These are phyloP conservation scores for Botrytis pseudocinerea DNA, from an alignment of 2,329 filamentous ascomycete genomes.

Conservation along the genomic window DNA sequence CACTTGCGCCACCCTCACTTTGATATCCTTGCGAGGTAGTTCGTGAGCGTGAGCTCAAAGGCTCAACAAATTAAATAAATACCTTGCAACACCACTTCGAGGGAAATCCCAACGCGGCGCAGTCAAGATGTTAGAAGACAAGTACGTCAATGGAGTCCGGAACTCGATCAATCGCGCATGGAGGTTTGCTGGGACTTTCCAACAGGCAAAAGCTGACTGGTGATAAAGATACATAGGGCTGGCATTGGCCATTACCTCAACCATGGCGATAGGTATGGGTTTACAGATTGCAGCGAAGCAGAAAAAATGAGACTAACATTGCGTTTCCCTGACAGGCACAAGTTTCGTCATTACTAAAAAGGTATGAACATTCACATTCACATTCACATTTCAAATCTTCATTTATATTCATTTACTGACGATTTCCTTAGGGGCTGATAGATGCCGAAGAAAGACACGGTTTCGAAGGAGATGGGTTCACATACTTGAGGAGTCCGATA, in stretches of 20 bases:
- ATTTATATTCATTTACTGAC: slow-evolving; percentile 3
- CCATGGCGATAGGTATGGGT: slow-evolving; percentile 70
- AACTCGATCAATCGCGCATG: slow-evolving; percentile 2
- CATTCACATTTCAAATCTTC: not conserved
- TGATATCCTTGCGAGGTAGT: slow-evolving; percentile 2
- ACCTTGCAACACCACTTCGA: slow-evolving; percentile 33
- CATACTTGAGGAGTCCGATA: slow-evolving; percentile 89
- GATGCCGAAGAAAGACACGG: slow-evolving; percentile 89
- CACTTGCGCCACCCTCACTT: slow-evolving; percentile 9
- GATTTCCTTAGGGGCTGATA: slow-evolving; percentile 68
- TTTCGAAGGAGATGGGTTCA: slow-evolving; percentile 94
- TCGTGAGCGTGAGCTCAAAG: slow-evolving; percentile 30
- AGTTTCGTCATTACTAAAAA: slow-evolving; percentile 99
- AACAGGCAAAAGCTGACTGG: slow-evolving; percentile 31
- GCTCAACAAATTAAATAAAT: slow-evolving; percentile 25
- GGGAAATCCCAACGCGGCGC: slow-evolving; percentile 27
- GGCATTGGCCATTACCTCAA: slow-evolving; percentile 72
- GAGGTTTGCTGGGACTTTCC: not conserved
- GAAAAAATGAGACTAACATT: slow-evolving; percentile 11
- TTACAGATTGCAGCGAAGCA: not conserved
- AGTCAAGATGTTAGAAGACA: slow-evolving; percentile 48
- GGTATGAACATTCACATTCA: slow-evolving; percentile 51
- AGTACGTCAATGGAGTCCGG: slow-evolving; percentile 41
- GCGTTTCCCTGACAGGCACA: slow-evolving; percentile 59
- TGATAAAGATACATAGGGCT: slow-evolving; percentile 70